Evolutionary conservation across 2,329 filamentous ascomycete species (phyloP).

Genomic region (Botryotinia calthae): DNA sequence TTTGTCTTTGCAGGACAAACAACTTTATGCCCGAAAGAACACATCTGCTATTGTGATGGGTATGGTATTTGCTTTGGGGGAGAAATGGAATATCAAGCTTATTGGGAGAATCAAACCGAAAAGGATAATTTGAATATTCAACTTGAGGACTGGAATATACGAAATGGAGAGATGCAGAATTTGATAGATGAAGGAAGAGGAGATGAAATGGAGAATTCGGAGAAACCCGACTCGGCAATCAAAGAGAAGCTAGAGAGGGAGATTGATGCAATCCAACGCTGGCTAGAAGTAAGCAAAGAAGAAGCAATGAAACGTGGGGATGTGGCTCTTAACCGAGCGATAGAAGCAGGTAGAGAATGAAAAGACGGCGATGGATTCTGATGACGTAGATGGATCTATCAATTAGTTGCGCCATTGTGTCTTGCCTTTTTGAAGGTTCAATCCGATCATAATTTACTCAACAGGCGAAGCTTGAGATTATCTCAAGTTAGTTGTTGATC

Average conservation of each 20-base stretch:
- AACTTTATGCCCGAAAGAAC: conserved; percentile 32
- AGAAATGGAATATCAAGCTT: conserved; percentile 27
- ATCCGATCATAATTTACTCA: neutral
- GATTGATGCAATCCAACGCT: conserved; percentile 24
- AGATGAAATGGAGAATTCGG: neutral
- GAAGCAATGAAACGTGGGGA: conserved; percentile 30
- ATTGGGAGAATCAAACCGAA: conserved; percentile 8
- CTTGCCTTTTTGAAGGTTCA: neutral
- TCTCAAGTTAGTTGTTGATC: neutral
- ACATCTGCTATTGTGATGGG: conserved; percentile 38
- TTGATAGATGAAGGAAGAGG: conserved; percentile 7
- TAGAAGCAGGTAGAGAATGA: conserved; percentile 30
- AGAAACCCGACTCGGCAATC: conserved; percentile 22
- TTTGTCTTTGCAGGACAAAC: conserved; percentile 56
- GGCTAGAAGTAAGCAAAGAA: conserved; percentile 24
- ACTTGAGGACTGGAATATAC: conserved; percentile 1
- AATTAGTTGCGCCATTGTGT: neutral
- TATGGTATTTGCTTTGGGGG: conserved; percentile 38
- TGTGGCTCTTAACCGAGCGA: conserved; percentile 28
- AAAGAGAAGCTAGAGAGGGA: conserved; percentile 23
- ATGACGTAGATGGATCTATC: neutral
- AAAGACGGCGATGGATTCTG: conserved; percentile 27
- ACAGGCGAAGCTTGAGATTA: neutral
- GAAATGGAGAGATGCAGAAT: neutral
- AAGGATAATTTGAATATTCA: neutral